These are phyloP conservation scores for Mycogone perniciosa DNA, from an alignment of 2,329 filamentous ascomycete genomes.

Conservation along the genomic window DNA sequence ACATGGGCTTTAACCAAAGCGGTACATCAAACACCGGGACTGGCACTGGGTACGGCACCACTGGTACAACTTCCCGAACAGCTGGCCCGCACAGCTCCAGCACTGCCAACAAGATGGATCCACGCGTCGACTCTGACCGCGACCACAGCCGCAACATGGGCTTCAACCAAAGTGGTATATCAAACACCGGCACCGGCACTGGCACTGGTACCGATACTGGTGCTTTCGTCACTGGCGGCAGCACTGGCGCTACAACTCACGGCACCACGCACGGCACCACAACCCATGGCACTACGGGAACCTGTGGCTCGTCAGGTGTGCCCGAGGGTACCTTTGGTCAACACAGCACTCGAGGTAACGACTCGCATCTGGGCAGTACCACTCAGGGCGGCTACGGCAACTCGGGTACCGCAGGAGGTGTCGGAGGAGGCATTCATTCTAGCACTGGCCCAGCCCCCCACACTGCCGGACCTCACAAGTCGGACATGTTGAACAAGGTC, in stretches of 20 bases:
- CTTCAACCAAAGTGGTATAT: slow-evolving; percentile 11
- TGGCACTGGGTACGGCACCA: neutral
- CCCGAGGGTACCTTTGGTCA: slow-evolving; percentile 33
- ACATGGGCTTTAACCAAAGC: slow-evolving; percentile 23
- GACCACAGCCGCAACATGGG: slow-evolving; percentile 30
- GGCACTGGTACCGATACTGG: slow-evolving; percentile 16
- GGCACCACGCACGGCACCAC: neutral
- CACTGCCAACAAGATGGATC: slow-evolving; percentile 45
- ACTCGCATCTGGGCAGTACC: neutral
- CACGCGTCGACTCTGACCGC: slow-evolving; percentile 48
- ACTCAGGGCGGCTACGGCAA: neutral
- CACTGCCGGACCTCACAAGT: slow-evolving; percentile 41
- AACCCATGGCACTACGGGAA: slow-evolving; percentile 2
- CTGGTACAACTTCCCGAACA: slow-evolving; percentile 18
- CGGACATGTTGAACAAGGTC: slow-evolving; percentile 47
- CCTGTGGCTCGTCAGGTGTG: slow-evolving; percentile 12
- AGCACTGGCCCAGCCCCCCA: slow-evolving; percentile 26
- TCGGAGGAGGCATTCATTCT: slow-evolving; percentile 15
- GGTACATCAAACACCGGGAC: neutral
- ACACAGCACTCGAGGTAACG: slow-evolving; percentile 31
- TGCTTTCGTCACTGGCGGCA: slow-evolving; percentile 25
- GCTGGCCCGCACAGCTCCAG: slow-evolving; percentile 41
- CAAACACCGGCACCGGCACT: slow-evolving; percentile 11
- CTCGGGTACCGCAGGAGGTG: slow-evolving; percentile 17
- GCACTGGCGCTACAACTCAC: neutral